Percentiles rank a stretch among this genome's conserved stretches.
Conservation (phyloP, 2,329 filamentous ascomycete species). For the Neofusicoccum sp. region DNA sequence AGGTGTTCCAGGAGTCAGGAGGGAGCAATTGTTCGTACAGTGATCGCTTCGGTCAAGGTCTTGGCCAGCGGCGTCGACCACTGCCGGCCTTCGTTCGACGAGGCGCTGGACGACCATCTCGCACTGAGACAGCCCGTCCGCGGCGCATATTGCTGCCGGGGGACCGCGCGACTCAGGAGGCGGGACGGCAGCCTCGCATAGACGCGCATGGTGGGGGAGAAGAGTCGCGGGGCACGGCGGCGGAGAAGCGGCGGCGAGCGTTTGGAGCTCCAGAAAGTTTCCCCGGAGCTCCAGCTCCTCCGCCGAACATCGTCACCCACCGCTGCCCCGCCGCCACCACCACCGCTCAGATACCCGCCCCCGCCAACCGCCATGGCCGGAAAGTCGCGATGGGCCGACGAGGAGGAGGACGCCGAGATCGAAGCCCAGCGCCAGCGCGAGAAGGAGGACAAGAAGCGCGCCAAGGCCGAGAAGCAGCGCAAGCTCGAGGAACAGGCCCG, state of each 20-base stretch:
- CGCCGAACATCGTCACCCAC: not conserved
- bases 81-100: constrained; percentile 42
- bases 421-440: constrained; percentile 74
- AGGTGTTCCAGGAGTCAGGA: not conserved
- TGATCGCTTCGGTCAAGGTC: constrained; percentile 82
- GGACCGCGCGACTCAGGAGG: not conserved
- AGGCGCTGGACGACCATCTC: constrained; percentile 42
- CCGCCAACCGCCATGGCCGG: constrained; percentile 56
- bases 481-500: constrained; percentile 58
- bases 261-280: constrained; percentile 9
- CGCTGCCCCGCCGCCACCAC: not conserved
- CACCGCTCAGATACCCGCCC: not conserved
- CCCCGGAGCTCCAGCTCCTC: constrained; percentile 14
- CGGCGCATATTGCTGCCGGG: constrained; percentile 6
- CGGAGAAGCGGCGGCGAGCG: not conserved
- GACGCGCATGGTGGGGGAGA: constrained; percentile 11
- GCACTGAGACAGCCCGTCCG: constrained; percentile 27
- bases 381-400: constrained; percentile 85
- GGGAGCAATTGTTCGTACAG: constrained; percentile 54
- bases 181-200: not conserved
- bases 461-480: constrained; percentile 80
- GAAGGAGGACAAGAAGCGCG: constrained; percentile 85
- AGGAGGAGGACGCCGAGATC: constrained; percentile 76
- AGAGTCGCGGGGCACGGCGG: not conserved
- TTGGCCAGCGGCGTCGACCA: constrained; percentile 95